Conservation (phyloP, 2,329 filamentous ascomycete genomes). For the Pseudocercospora musae region DNA sequence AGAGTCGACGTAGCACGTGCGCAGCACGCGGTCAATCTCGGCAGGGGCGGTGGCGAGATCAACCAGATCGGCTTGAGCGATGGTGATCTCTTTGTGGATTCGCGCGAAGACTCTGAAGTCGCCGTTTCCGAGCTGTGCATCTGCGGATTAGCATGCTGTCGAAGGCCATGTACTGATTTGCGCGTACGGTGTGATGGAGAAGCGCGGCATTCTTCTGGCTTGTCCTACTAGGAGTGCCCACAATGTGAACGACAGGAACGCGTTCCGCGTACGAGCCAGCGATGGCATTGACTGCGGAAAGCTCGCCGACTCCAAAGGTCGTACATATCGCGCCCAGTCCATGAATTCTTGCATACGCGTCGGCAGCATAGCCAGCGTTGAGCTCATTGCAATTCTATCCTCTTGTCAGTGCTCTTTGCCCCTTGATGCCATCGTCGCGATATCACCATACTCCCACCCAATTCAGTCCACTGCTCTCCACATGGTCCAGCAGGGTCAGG, state of each 20-base stretch:
- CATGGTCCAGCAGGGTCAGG: conserved; percentile 44
- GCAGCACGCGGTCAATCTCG: conserved; percentile 74
- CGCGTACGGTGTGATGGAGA: conserved; percentile 43
- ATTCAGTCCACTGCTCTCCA: conserved; percentile 39
- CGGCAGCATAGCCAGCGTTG: conserved; percentile 15
- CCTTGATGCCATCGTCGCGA: not conserved
- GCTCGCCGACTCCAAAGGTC: conserved; percentile 55
- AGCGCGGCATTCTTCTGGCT: conserved; percentile 43
- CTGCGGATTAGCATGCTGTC: not conserved
- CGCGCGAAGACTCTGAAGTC: conserved; percentile 80
- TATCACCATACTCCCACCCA: conserved; percentile 51
- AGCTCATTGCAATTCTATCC: conserved; percentile 19
- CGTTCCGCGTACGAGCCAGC: conserved; percentile 44
- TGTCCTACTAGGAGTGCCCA: conserved; percentile 25
- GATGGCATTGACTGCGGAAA: conserved; percentile 46
- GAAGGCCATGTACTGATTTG: not conserved
- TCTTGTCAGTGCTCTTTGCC: conserved; percentile 50
- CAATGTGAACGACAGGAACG: conserved; percentile 46
- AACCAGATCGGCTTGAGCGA: conserved; percentile 67
- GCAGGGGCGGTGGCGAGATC: conserved; percentile 65
- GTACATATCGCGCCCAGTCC: conserved; percentile 49
- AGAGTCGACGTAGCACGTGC: conserved; percentile 69
- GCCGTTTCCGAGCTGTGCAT: conserved; percentile 43
- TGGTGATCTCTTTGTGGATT: conserved; percentile 72
- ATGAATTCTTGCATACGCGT: conserved; percentile 15